These are phyloP conservation scores for Coemansia sp. DNA, from an alignment of 192 early-diverging fungal species.

Conservation along the genomic window DNA sequence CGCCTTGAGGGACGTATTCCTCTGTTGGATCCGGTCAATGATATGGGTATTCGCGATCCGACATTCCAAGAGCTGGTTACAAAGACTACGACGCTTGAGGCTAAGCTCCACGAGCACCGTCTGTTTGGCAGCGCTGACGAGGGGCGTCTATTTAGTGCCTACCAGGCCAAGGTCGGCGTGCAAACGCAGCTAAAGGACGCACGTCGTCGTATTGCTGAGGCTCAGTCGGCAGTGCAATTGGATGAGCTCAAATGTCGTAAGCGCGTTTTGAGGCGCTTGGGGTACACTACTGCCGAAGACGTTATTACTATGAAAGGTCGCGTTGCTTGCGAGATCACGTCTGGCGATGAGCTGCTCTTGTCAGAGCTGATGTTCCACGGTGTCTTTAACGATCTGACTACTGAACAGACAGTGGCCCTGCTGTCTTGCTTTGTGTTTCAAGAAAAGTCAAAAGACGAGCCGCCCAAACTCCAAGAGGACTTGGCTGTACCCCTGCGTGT, in stretches of 20 bases:
- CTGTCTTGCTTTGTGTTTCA: constrained; percentile 91
- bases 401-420: constrained; percentile 82
- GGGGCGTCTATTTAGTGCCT: constrained; percentile 59
- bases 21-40: constrained; percentile 82
- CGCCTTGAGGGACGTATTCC: constrained; percentile 77
- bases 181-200: constrained; percentile 61
- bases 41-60: constrained; percentile 84
- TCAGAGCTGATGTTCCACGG: constrained; percentile 98
- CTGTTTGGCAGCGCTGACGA: constrained; percentile 60
- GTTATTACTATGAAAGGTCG: constrained; percentile 97
- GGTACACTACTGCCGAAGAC: constrained; percentile 78
- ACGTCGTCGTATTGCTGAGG: constrained; percentile 71
- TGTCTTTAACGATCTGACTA: constrained; percentile 89
- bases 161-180: constrained; percentile 65
- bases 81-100: constrained; percentile 74
- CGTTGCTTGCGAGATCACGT: constrained; percentile 95
- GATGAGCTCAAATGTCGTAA: constrained; percentile 91
- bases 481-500: constrained; percentile 69
- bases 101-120: constrained; percentile 61
- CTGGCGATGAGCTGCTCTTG: constrained; percentile 90
- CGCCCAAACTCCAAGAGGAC: constrained; percentile 67
- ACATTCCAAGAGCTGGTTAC: constrained; percentile 70
- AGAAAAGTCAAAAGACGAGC: constrained; percentile 65
- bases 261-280: constrained; percentile 87
- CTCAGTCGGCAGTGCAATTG: constrained; percentile 82